Percentiles rank a stretch among this genome's conserved stretches.
Conservation (phyloP, 2,329 filamentous ascomycete genomes). For the Coleophoma eucalyptorum region DNA sequence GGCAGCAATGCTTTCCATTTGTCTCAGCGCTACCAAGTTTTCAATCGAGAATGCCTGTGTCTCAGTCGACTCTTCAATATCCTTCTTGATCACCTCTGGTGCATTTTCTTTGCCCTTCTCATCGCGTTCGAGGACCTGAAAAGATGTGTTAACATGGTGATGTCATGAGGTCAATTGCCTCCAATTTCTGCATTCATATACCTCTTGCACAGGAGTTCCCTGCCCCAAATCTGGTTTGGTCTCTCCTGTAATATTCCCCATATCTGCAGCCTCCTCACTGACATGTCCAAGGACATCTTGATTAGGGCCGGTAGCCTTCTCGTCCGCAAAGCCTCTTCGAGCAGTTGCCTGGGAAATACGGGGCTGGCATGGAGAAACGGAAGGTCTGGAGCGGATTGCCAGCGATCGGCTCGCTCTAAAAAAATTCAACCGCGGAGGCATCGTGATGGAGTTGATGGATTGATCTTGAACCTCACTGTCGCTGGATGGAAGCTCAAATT, state of each 20-base stretch:
- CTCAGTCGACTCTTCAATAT: constrained; percentile 33
- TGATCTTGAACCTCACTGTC: neutral
- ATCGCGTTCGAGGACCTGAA: constrained; percentile 60
- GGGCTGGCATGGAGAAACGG: constrained; percentile 24
- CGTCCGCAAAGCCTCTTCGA: constrained; percentile 24
- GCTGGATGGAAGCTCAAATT: constrained; percentile 1
- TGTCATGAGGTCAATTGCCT: constrained; percentile 11
- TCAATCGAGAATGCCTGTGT: constrained; percentile 26
- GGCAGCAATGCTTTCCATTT: constrained; percentile 22
- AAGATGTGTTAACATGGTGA: constrained; percentile 10
- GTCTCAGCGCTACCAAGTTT: constrained; percentile 24
- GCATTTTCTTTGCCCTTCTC: constrained; percentile 57
- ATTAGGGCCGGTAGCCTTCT: constrained; percentile 36
- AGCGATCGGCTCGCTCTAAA: constrained; percentile 39
- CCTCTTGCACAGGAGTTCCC: constrained; percentile 64
- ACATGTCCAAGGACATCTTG: constrained; percentile 53
- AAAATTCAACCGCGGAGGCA: constrained; percentile 53
- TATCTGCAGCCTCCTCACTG: constrained; percentile 61
- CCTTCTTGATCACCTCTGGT: constrained; percentile 63
- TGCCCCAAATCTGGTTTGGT: constrained; percentile 59
- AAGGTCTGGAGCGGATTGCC: constrained; percentile 33
- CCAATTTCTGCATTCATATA: constrained; percentile 28
- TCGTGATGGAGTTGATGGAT: constrained; percentile 26
- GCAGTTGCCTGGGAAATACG: constrained; percentile 17
- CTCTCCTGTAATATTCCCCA: constrained; percentile 52